Evolutionary conservation across 305 asterid genomes (phyloP), one percentile per base, ranked within the genome.

Genomic region (Solanum hybrid): DNA sequence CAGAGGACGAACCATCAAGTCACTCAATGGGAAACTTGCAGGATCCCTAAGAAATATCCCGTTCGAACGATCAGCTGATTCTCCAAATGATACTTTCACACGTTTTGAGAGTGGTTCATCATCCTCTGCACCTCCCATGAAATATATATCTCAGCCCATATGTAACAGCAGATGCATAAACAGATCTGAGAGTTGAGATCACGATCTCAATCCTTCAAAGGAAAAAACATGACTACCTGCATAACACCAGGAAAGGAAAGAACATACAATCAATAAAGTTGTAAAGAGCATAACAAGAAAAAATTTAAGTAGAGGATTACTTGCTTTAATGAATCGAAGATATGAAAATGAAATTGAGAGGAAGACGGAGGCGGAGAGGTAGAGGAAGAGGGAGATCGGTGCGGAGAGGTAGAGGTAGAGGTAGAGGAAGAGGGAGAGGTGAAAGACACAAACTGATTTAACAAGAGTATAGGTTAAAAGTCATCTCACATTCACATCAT

Each of bases 1-100:
- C 78, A 42, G 87, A 76, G 94, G 94, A 86, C 94, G 94, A 92
- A 95, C 99, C 99, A 96, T 96, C 16, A 93, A 88, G 81, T 91
- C 92, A 51, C 95, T 89, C 91, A 91, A 90, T 40, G 91, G 89
- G 89, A 84, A 64, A 64, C 88, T 88, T 89, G 90, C 90, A 78
- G 87, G 87, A 80, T 90, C 93, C 88, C 64, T 82, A 69, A 34
- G 85, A 71, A 86, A 82, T 73, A 85, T 64, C 37, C 78, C 90
- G 88, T 89, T 89, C 22, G 46, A 82, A 72, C 13, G 88, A 87
- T 81, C 89, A 26, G 85, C 88, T 29, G 79, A 87, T 69, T 77
- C 88, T 76, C 69, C 85, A 71, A 71, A 69, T 22, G 89, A 79
- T 35, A 90, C 36, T 91, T 87, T 89, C 71, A 88, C 73, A n/a